phyloP scores from a whole-genome alignment of 2,329 filamentous ascomycete species.

The Scedosporium boydii region DNA sequence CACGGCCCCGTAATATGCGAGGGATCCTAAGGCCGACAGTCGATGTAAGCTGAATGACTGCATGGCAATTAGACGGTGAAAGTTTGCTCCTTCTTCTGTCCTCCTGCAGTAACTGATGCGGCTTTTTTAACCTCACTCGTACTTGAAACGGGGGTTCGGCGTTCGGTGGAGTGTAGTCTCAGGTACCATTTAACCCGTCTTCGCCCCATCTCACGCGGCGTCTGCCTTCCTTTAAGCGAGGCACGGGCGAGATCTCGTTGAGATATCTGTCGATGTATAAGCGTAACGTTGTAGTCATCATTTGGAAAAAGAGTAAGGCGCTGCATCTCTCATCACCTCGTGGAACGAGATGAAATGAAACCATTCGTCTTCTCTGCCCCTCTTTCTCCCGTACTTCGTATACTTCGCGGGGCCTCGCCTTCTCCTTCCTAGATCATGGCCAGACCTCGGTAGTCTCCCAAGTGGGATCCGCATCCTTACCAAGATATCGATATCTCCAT shows the following conservation, averaged over 20 bases:
- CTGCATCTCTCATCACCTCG: background rate
- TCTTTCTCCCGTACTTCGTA: background rate
- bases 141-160: too few species aligned
- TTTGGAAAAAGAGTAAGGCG: background rate
- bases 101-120: too few species aligned
- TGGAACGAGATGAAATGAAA: background rate
- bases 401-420: background rate
- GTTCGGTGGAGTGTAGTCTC: too few species aligned
- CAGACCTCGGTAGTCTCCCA: conserved; percentile 67
- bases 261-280: background rate
- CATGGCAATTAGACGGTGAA: too few species aligned
- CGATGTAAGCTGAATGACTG: too few species aligned
- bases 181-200: too few species aligned
- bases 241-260: background rate
- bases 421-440: conserved; percentile 32
- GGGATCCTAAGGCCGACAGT: too few species aligned
- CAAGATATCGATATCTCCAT: conserved; percentile 56
- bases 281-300: background rate
- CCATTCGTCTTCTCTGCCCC: background rate
- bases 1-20: too few species aligned
- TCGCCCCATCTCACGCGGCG: background rate
- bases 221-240: background rate
- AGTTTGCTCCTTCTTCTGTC: too few species aligned
- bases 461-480: conserved; percentile 27
- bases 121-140: too few species aligned